phyloP scores from a whole-genome alignment of 225 moss, liverwort and hornwort species.

The Neckera pumila region DNA sequence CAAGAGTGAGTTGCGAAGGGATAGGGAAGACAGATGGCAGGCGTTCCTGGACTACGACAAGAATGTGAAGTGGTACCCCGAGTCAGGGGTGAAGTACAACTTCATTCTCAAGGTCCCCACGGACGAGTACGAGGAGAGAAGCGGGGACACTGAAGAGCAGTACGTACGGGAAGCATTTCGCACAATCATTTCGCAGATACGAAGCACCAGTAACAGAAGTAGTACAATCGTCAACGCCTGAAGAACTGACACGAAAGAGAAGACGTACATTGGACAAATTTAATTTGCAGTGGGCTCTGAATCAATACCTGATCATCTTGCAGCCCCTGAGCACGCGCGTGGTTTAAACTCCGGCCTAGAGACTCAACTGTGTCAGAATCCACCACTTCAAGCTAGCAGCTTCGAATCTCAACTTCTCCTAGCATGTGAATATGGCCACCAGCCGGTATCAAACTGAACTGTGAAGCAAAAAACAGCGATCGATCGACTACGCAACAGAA shows the following conservation, averaged over 20 bases:
- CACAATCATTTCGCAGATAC: not conserved
- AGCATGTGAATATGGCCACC: not conserved
- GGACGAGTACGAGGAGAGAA: constrained; percentile 26
- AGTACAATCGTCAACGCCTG: not conserved
- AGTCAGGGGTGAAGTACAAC: constrained; percentile 24
- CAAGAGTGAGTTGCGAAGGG: constrained; percentile 1
- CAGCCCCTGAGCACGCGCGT: not conserved
- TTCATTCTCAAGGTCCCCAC: constrained; percentile 11
- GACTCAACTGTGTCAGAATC: not conserved
- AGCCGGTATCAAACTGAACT: not conserved
- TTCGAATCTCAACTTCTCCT: not conserved
- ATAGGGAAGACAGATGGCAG: constrained; percentile 21
- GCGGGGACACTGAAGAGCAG: not conserved
- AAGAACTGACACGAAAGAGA: not conserved
- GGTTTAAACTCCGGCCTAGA: not conserved
- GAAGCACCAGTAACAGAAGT: not conserved
- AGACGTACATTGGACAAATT: not conserved
- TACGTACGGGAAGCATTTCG: not conserved
- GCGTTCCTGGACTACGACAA: constrained; percentile 16
- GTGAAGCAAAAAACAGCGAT: not conserved
- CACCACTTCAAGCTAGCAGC: not conserved
- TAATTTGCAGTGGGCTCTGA: not conserved
- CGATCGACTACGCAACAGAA: not conserved
- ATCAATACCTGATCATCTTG: not conserved
- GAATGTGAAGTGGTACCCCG: constrained; percentile 14